A percentile compares a stretch with the other conserved stretches of the same genome.
These are phyloP conservation scores for Rhodamnia rubescens DNA, from an alignment of 345 rosid species.

Conservation along the genomic window DNA sequence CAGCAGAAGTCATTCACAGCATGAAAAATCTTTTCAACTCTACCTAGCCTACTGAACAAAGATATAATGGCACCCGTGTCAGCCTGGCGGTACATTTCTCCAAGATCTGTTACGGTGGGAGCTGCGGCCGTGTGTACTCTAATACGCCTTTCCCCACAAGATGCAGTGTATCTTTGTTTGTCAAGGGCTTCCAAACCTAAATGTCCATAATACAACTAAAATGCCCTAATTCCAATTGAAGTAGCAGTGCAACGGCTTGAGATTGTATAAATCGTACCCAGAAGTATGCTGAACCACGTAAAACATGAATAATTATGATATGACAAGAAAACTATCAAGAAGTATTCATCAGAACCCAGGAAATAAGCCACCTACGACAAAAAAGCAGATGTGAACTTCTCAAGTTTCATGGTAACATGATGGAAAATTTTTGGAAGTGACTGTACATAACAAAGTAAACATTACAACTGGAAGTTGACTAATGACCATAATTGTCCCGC, in stretches of 20 bases:
- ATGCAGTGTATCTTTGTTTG: constrained; percentile 79
- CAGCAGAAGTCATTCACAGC: neutral
- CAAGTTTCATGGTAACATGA: neutral
- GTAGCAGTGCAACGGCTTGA: neutral
- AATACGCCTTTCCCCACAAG: constrained; percentile 99
- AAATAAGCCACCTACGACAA: neutral
- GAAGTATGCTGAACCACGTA: neutral
- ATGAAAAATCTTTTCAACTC: neutral
- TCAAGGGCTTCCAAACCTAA: constrained; percentile 26
- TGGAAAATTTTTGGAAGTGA: neutral
- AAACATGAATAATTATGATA: neutral
- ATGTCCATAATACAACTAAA: neutral
- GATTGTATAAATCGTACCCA: neutral
- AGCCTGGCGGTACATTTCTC: constrained; percentile 94
- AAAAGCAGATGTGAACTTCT: neutral
- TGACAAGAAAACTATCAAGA: neutral
- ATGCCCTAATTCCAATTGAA: neutral
- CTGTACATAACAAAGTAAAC: neutral
- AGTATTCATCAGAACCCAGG: neutral
- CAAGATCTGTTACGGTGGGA: constrained; percentile 84
- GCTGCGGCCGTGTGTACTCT: constrained; percentile 93
- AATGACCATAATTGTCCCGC: neutral
- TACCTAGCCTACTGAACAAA: constrained; percentile 79
- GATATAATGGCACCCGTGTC: constrained; percentile 88
- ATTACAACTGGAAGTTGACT: neutral